A percentile compares a stretch with the other conserved stretches of the same genome.
These are phyloP conservation scores for Gossypium davidsonii DNA, from an alignment of 441 rosid species.

Conservation along the genomic window DNA sequence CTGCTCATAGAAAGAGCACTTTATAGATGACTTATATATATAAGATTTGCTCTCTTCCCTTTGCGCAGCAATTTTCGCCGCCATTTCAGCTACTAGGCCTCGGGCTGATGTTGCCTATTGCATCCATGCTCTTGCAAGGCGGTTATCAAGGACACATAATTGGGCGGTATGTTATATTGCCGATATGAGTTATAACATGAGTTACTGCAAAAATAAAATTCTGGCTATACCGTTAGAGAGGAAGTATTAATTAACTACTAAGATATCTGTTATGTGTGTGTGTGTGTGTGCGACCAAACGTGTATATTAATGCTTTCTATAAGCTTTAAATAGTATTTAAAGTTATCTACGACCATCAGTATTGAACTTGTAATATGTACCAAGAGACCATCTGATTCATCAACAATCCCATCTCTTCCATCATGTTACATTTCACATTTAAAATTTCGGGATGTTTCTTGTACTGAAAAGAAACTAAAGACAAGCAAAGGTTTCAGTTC, in stretches of 20 bases:
- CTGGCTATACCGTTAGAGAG: not conserved
- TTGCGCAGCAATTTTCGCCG: conserved; percentile 84
- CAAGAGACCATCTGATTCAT: not conserved
- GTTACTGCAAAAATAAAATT: not conserved
- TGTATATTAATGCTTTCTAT: not conserved
- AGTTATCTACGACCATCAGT: not conserved
- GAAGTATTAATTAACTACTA: not conserved
- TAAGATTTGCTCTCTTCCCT: conserved; percentile 3
- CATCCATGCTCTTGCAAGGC: conserved; percentile 80
- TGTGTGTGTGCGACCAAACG: not conserved
- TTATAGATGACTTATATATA: not conserved
- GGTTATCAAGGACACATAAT: conserved; percentile 81
- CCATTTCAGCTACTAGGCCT: conserved; percentile 92
- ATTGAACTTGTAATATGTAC: not conserved
- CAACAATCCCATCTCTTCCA: not conserved
- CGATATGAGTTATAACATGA: not conserved
- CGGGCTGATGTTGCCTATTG: conserved; percentile 98
- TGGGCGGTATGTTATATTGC: conserved; percentile 66
- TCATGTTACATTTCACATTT: not conserved
- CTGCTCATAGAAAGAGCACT: not conserved
- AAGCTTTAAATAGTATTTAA: not conserved
- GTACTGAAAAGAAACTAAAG: not conserved
- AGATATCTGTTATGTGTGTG: not conserved
- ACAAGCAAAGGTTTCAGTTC: not conserved
- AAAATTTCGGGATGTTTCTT: not conserved